These are phyloP conservation scores for Pinus tabuliformis DNA, from an alignment of 75 land plant species.

Conservation along the genomic window DNA sequence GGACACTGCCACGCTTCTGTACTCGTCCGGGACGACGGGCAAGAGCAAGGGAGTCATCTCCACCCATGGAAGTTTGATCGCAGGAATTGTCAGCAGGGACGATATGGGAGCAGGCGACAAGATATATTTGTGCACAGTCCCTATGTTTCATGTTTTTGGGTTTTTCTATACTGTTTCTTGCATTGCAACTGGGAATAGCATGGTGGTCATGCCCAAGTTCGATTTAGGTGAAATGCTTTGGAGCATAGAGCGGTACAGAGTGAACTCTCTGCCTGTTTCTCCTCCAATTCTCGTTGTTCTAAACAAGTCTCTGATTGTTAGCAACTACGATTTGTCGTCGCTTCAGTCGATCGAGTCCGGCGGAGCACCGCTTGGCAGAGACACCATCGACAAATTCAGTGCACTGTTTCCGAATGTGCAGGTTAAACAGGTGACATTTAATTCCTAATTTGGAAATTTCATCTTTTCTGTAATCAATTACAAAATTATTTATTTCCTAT, in stretches of 20 bases:
- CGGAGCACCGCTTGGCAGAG: too few species aligned
- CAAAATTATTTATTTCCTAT: too few species aligned
- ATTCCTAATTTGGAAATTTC: too few species aligned
- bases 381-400: too few species aligned
- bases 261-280: slow-evolving; percentile 32
- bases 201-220: slow-evolving; percentile 20
- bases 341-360: slow-evolving; percentile 14
- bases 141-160: slow-evolving; percentile 82
- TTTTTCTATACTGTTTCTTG: neutral
- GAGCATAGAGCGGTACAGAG: slow-evolving; percentile 21
- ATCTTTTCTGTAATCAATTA: too few species aligned
- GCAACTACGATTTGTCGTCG: slow-evolving; percentile 41
- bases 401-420: too few species aligned
- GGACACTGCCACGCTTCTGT: slow-evolving; percentile 68
- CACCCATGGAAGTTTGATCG: slow-evolving; percentile 58
- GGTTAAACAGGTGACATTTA: too few species aligned
- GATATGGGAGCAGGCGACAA: slow-evolving; percentile 12
- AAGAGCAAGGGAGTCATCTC: slow-evolving; percentile 59
- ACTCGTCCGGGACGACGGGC: slow-evolving; percentile 87
- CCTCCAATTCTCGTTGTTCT: slow-evolving; percentile 51
- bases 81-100: neutral
- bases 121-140: slow-evolving; percentile 37
- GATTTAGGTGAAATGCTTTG: slow-evolving; percentile 13
- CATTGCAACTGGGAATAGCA: too few species aligned
- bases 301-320: slow-evolving; percentile 8